phyloP scores from a whole-genome alignment of 1,284 basidiomycete genomes.

The Coniophora puteana region DNA sequence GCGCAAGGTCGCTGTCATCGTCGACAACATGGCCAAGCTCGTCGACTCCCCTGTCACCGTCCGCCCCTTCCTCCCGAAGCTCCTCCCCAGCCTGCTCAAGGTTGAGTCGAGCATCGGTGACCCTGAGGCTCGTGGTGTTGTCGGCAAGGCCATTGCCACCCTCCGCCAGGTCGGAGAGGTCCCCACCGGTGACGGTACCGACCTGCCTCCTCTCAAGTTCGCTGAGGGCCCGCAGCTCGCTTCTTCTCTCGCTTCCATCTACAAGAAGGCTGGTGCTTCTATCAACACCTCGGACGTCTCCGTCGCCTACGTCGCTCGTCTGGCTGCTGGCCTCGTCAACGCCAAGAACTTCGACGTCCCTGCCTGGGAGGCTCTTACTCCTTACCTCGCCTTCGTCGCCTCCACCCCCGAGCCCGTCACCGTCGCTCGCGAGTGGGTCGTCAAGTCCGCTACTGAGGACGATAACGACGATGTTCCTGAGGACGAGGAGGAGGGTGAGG shows the following conservation, averaged over 20 bases:
- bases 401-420: constrained; percentile 64
- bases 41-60: constrained; percentile 95
- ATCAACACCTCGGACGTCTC: constrained; percentile 54
- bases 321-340: constrained; percentile 86
- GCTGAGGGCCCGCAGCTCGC: constrained; percentile 67
- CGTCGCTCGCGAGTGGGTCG: constrained; percentile 82
- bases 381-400: constrained; percentile 72
- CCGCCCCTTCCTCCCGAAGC: constrained; percentile 94
- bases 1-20: constrained; percentile 95
- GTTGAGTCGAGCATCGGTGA: constrained; percentile 90
- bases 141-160: constrained; percentile 86
- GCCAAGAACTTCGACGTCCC: constrained; percentile 89
- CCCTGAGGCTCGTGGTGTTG: constrained; percentile 91
- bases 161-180: constrained; percentile 92
- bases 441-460: constrained; percentile 83
- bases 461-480: constrained; percentile 70
- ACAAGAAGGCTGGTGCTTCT: constrained; percentile 78
- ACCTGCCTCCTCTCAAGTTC: constrained; percentile 81
- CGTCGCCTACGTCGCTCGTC: constrained; percentile 70
- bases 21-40: constrained; percentile 98
- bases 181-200: constrained; percentile 79
- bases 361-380: constrained; percentile 82
- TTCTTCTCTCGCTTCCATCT: constrained; percentile 65
- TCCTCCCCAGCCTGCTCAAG: constrained; percentile 94
- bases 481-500: constrained; percentile 96